Evolutionary conservation across 495 filamentous ascomycete genomes (phyloP).

Genomic region (Talaromyces trachyspermus): DNA sequence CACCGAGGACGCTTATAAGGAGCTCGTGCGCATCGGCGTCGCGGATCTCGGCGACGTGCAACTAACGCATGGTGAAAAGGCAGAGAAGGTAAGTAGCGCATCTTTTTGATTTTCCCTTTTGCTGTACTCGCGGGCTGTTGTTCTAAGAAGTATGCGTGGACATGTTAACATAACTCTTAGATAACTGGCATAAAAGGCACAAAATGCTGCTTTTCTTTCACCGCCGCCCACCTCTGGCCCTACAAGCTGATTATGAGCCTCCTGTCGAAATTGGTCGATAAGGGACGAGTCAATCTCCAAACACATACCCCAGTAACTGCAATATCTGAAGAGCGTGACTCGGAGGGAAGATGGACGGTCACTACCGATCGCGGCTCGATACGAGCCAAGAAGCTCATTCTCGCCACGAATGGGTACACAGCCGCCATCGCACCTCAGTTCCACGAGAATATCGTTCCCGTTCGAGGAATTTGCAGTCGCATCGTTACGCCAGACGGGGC

Average conservation of each 20-base stretch:
- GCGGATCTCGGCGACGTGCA: not conserved
- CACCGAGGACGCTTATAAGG: not conserved
- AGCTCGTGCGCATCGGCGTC: not conserved
- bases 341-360: not conserved
- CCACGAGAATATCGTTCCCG: not conserved
- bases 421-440: not conserved
- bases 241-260: conserved; percentile 75
- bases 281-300: conserved; percentile 1
- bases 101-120: not conserved
- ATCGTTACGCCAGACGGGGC: conserved; percentile 32
- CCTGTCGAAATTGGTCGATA: not conserved
- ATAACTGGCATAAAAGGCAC: conserved; percentile 42
- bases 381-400: not conserved
- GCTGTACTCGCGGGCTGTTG: no score
- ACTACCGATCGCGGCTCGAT: not conserved
- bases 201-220: conserved; percentile 27
- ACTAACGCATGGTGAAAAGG: not conserved
- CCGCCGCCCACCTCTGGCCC: conserved; percentile 57
- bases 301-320: not conserved
- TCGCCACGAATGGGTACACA: conserved; percentile 3
- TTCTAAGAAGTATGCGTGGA: not conserved
- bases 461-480: conserved; percentile 1
- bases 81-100: not conserved
- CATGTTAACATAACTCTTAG: not conserved
- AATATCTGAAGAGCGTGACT: not conserved